These are phyloP conservation scores for Apiospora hydei DNA, from an alignment of 2,329 filamentous ascomycete species.

Conservation along the genomic window DNA sequence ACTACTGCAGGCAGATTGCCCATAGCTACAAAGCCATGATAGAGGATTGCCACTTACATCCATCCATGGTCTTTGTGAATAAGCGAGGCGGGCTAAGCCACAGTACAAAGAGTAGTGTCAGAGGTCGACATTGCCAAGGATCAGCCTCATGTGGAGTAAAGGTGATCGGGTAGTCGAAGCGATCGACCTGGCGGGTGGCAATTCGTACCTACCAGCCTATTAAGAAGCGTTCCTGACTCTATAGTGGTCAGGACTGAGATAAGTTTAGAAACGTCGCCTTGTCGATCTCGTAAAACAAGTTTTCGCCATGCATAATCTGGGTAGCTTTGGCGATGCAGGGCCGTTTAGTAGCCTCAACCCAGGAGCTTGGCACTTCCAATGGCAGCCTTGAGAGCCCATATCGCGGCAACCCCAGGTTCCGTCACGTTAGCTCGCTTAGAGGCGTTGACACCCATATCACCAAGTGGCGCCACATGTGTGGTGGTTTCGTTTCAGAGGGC, in stretches of 20 bases:
- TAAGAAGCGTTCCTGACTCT: not conserved
- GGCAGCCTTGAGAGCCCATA: constrained; percentile 2
- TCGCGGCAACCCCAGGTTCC: constrained; percentile 16
- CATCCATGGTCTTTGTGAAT: not conserved
- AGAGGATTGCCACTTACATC: constrained; percentile 4
- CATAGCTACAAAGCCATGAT: not conserved
- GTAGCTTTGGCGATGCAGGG: constrained; percentile 14
- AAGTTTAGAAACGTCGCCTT: constrained; percentile 10
- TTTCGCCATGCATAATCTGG: not conserved
- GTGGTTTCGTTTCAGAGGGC: constrained; percentile 10
- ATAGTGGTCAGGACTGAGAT: not conserved
- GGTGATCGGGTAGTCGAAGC: constrained; percentile 5
- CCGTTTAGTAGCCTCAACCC: constrained; percentile 9
- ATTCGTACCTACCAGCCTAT: not conserved
- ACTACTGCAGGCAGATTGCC: not conserved
- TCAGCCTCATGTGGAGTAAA: constrained; percentile 13
- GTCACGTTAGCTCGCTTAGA: constrained; percentile 16
- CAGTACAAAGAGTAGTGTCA: not conserved
- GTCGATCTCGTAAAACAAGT: constrained; percentile 13
- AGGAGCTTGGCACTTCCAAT: constrained; percentile 18
- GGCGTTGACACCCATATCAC: not conserved
- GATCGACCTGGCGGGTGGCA: constrained; percentile 5
- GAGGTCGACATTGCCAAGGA: not conserved
- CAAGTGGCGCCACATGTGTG: not conserved
- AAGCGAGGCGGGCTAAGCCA: constrained; percentile 14